Evolutionary conservation across 2,329 filamentous ascomycete genomes (phyloP), one percentile per base, ranked within the genome.

Genomic region (Claviceps cyperi): DNA sequence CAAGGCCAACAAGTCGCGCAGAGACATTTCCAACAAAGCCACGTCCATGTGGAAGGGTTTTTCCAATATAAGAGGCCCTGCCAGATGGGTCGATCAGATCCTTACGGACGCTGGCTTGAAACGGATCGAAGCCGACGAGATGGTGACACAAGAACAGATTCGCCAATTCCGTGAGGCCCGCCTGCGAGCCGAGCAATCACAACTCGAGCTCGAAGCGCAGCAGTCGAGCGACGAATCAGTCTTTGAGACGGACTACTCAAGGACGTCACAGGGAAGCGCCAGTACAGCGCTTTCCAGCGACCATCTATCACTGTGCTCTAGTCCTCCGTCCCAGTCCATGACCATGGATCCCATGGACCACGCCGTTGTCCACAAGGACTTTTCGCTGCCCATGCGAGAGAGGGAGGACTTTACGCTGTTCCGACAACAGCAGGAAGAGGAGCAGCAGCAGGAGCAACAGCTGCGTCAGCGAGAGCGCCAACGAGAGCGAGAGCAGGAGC

Each of bases 61-160:
- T 6, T 36, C 41, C 1, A 24, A 53, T 36, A 50, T 53, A 24
- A 57, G 55, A 9, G 57, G 56, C 37, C 49, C 55, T 14, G 60
- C 73, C 43, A 67, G 72, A 62, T 77, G 76, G 74, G 68, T 81
- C 56, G 69, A 73, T n/a, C 77, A 77, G 32, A 65, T 79, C 11
- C 70, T 82, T 52, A 74, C 67, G 41, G 71, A 73, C 17, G 74
- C 73, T 43, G 66, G 75, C 44, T 79, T 81, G 58, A 69, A 69
- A 53, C 70, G 70, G 45, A 68, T 76, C 49, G 76, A 81, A 53
- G 77, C 71, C 0, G 75, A 80, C 48, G 78, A 82, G 62, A 77
- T 80, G 66, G 62, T 49, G 14, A 49, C 50, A 14, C 15, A 24
- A 4, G 46, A 51, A 5, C 45, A 40, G 19, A 40, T 50, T 3